These are phyloP conservation scores for Chlorella sorokiniana DNA, from an alignment of 139 green algal species.

Conservation along the genomic window DNA sequence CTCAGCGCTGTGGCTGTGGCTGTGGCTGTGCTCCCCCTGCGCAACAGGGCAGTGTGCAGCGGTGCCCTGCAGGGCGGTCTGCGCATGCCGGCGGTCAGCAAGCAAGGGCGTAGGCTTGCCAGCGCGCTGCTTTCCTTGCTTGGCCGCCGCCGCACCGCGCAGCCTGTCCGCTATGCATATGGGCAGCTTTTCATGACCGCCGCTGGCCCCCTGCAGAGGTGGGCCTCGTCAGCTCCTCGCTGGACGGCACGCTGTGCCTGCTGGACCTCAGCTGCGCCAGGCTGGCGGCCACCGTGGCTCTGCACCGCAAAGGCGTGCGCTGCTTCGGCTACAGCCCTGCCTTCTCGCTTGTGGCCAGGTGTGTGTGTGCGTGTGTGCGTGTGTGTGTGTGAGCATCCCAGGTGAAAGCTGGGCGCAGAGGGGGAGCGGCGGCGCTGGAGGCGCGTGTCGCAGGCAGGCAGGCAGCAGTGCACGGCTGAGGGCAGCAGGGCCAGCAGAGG, in stretches of 20 bases:
- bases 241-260: slow-evolving; percentile 76
- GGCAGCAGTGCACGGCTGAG: background rate
- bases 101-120: too few species aligned
- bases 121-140: too few species aligned
- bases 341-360: slow-evolving; percentile 78
- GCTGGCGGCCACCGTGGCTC: slow-evolving; percentile 24
- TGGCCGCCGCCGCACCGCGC: slow-evolving; percentile 17
- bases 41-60: too few species aligned
- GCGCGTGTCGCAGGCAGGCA: background rate
- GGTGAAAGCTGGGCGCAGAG: too few species aligned
- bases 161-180: slow-evolving; percentile 67
- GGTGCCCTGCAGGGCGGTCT: too few species aligned
- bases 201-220: slow-evolving; percentile 43
- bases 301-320: slow-evolving; percentile 73
- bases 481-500: too few species aligned
- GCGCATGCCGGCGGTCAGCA: too few species aligned
- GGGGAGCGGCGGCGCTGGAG: background rate
- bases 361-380: background rate
- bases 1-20: too few species aligned
- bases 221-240: slow-evolving; percentile 69
- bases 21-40: too few species aligned
- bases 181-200: background rate
- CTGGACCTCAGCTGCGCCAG: slow-evolving; percentile 49
- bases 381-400: too few species aligned
- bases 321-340: slow-evolving; percentile 75